Evolutionary conservation across 306 rosid species (phyloP).

Genomic region (Dicorynia guianensis): DNA sequence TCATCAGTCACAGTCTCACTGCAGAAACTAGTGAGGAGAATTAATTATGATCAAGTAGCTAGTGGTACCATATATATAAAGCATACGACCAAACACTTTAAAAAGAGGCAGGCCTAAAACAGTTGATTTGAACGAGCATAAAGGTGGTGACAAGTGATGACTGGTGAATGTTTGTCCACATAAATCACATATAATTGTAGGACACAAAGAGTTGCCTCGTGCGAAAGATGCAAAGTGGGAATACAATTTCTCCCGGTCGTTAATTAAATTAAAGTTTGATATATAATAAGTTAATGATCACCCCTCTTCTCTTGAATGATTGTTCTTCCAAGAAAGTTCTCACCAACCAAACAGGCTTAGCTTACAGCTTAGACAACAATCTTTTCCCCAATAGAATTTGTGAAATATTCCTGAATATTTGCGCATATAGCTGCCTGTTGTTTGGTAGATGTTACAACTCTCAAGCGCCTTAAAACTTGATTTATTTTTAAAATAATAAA

Average conservation of each 20-base stretch:
- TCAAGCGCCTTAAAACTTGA: no score
- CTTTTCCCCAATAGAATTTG: no score
- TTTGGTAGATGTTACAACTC: no score
- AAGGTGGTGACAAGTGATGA: constrained; percentile 31
- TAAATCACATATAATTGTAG: constrained; percentile 48
- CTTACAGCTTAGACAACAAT: no score
- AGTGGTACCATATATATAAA: no score
- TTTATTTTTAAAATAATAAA: no score
- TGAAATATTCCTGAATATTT: no score
- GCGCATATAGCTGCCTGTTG: no score
- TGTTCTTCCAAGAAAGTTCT: constrained; percentile 24
- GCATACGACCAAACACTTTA: background rate
- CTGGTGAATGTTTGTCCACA: constrained; percentile 26
- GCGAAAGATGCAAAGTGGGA: constrained; percentile 47
- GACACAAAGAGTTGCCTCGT: constrained; percentile 54
- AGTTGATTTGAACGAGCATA: constrained; percentile 23
- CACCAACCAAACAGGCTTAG: background rate
- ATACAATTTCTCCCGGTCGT: background rate
- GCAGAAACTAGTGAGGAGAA: no score
- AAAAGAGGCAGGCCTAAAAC: background rate
- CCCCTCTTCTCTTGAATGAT: constrained; percentile 23
- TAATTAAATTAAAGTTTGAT: constrained; percentile 6
- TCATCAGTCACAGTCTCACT: no score
- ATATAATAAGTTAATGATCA: background rate
- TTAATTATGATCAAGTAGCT: no score